Conservation (phyloP, 768 basidiomycete species). For the Mycena floridula region DNA sequence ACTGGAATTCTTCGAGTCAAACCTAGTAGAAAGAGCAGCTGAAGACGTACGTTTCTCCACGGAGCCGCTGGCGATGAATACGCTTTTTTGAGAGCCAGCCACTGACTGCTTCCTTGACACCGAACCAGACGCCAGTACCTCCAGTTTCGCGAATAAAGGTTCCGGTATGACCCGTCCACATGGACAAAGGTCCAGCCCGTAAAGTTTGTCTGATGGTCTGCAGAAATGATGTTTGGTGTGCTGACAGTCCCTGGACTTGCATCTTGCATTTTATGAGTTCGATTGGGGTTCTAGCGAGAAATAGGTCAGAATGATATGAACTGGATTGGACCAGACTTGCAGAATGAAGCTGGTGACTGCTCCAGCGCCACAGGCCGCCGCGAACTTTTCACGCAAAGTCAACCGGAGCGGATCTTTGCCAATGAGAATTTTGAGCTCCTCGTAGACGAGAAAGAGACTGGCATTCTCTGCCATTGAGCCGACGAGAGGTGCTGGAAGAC, state of each 20-base stretch:
- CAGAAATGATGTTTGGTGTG: constrained; percentile 35
- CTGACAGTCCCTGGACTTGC: constrained; percentile 80
- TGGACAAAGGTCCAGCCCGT: constrained; percentile 60
- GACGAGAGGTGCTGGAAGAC: constrained; percentile 87
- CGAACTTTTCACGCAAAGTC: constrained; percentile 59
- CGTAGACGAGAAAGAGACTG: constrained; percentile 80
- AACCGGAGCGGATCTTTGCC: constrained; percentile 39
- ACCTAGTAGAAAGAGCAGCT: no score
- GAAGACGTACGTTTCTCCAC: no score
- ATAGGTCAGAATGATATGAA: not conserved
- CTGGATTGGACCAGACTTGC: constrained; percentile 42
- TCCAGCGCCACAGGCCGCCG: constrained; percentile 87
- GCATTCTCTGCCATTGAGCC: constrained; percentile 96
- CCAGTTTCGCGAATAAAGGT: constrained; percentile 87
- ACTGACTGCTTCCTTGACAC: constrained; percentile 73
- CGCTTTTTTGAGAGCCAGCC: constrained; percentile 49
- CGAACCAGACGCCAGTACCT: constrained; percentile 83
- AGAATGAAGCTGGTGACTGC: constrained; percentile 82
- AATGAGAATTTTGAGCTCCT: constrained; percentile 63
- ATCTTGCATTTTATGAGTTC: constrained; percentile 90
- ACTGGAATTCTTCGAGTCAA: no score
- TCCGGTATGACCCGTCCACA: constrained; percentile 85
- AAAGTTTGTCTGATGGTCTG: constrained; percentile 43
- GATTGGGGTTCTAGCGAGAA: constrained; percentile 60
- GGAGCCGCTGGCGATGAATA: no score